Percentiles rank a stretch among this genome's conserved stretches.
Conservation (phyloP, 371 early-diverging fungal species). For the Syncephalastrum contaminatum region DNA sequence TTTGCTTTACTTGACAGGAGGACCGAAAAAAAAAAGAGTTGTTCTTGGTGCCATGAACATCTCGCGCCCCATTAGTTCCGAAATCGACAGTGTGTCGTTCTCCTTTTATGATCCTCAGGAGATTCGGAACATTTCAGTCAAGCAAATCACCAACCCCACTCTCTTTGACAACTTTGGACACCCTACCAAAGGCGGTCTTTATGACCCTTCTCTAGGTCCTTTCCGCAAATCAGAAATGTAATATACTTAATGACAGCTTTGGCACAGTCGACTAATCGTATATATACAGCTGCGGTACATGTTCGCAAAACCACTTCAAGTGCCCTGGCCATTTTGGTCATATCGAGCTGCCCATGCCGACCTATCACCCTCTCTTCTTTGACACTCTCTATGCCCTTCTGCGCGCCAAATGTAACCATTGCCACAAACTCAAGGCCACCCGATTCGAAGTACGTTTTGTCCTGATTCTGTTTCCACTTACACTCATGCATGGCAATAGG, state of each 20-base stretch:
- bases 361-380: slow-evolving; percentile 96
- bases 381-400: slow-evolving; percentile 84
- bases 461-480: not conserved
- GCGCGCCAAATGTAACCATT: slow-evolving; percentile 87
- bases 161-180: slow-evolving; percentile 91
- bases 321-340: slow-evolving; percentile 99
- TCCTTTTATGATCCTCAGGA: slow-evolving; percentile 93
- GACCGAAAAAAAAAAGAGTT: too few species aligned
- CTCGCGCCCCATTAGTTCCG: slow-evolving; percentile 64
- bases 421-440: slow-evolving; percentile 84
- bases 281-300: slow-evolving; percentile 80
- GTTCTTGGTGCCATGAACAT: slow-evolving; percentile 56
- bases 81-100: slow-evolving; percentile 77
- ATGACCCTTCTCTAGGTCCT: slow-evolving; percentile 97
- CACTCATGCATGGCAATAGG: slow-evolving; percentile 25
- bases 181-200: slow-evolving; percentile 93
- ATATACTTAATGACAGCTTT: slow-evolving; percentile 1
- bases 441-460: slow-evolving; percentile 57
- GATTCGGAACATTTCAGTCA: slow-evolving; percentile 91
- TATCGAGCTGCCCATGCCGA: slow-evolving; percentile 96
- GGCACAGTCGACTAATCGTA: not conserved
- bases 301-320: slow-evolving; percentile 74
- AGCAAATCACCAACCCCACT: slow-evolving; percentile 88
- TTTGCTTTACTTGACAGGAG: too few species aligned
- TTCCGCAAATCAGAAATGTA: slow-evolving; percentile 74